Evolutionary conservation across 2,329 filamentous ascomycete species (phyloP), one percentile per base, ranked within the genome.

Genomic region (Stylonectria norvegica): DNA sequence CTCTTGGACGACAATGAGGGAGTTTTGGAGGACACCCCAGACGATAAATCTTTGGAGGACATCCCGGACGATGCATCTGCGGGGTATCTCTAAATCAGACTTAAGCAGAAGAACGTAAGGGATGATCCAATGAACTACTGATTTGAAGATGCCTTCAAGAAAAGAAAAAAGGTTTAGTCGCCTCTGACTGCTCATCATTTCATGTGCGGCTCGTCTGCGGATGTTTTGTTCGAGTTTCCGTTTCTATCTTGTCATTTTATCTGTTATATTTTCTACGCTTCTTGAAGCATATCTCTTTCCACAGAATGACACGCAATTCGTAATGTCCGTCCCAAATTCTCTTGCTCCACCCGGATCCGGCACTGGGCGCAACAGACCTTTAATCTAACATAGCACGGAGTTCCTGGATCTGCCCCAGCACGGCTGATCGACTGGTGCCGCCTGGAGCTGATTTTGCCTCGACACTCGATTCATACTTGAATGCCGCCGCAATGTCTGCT

Each of bases 401-500:
- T 18, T 55, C 70, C 53, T 74, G 64, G 40, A 84, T 76, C 67
- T 85, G 81, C 65, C 79, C 70, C 55, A 75, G 56, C 22, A 84
- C 82, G 19, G 75, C 71, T 42, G 75, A 75, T 66, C 75, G 78
- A 64, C 83, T 85, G n/a, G 84, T 88, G 15, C 85, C 85, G 34
- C 84, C 85, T 36, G 73, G 75, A 0, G 83, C 77, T 48, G 76
- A 73, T 62, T 82, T 80, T 64, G 82, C 69, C 69, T 89, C 85
- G 7, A 89, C 85, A 44, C 79, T 82, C 38, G 77, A 72, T 61
- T 88, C 79, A 54, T 88, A 88, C 59, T 89, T 75, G 58, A 89
- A 80, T 27, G 78, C 78, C 41, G 73, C 64, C 36, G 72, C 62
- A 20, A 89, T 79, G 60, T 88, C 85, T 30, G 79, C 74, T 25